A percentile compares a stretch with the other conserved stretches of the same genome.
These are phyloP conservation scores for Metarhizium brunneum DNA, from an alignment of 2,329 filamentous ascomycete genomes.

Conservation along the genomic window DNA sequence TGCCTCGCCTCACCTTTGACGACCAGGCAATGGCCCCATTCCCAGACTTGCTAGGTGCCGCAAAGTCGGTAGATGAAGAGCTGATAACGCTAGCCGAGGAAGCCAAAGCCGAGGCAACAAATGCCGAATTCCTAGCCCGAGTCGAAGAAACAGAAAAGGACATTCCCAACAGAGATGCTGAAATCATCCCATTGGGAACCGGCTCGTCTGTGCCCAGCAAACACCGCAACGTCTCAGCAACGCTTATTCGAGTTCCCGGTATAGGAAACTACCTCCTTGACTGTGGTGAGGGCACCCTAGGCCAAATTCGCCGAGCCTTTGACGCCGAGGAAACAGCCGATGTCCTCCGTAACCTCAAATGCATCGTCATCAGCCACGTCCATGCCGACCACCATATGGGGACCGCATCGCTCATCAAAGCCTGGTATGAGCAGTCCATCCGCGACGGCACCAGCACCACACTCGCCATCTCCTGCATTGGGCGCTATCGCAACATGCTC, in stretches of 20 bases:
- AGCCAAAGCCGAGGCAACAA: slow-evolving; percentile 32
- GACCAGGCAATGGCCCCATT: slow-evolving; percentile 36
- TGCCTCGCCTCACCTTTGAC: slow-evolving; percentile 36
- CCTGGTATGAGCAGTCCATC: slow-evolving; percentile 57
- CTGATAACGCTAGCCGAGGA: slow-evolving; percentile 44
- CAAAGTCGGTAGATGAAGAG: slow-evolving; percentile 25
- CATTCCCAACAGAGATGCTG: slow-evolving; percentile 65
- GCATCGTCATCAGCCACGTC: slow-evolving; percentile 88
- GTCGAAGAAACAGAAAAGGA: slow-evolving; percentile 47
- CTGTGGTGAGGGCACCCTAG: slow-evolving; percentile 84
- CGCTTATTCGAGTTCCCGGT: slow-evolving; percentile 73
- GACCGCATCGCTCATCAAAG: slow-evolving; percentile 67
- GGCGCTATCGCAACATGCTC: slow-evolving; percentile 66
- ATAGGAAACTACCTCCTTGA: slow-evolving; percentile 87
- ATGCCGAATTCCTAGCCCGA: slow-evolving; percentile 36
- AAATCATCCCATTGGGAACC: slow-evolving; percentile 82
- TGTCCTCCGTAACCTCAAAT: slow-evolving; percentile 69
- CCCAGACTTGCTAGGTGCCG: slow-evolving; percentile 35
- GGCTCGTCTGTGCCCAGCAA: slow-evolving; percentile 86
- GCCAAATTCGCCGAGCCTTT: slow-evolving; percentile 72
- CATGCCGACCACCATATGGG: slow-evolving; percentile 96
- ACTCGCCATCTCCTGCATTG: slow-evolving; percentile 60
- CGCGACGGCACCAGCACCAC: slow-evolving; percentile 23
- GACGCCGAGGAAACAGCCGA: slow-evolving; percentile 52
- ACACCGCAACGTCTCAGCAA: slow-evolving; percentile 90